Conservation (phyloP, 331 rosid genomes). For the Telfairia occidentalis region DNA sequence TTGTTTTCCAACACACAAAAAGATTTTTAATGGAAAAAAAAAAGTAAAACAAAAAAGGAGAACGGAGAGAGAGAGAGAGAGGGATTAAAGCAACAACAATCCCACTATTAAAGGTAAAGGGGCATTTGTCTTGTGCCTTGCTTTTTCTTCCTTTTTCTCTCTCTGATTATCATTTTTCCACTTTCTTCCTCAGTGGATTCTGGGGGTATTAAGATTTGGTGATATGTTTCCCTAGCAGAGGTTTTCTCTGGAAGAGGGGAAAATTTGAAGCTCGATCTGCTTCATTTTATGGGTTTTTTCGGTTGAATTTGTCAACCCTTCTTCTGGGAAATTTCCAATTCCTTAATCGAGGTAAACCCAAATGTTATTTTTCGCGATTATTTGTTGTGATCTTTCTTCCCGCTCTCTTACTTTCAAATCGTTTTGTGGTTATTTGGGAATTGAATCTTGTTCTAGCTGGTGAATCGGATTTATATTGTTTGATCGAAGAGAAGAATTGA, state of each 20-base stretch:
- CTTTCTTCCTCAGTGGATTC: conserved; percentile 22
- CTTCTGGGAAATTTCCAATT: conserved; percentile 21
- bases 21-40: background rate
- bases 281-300: conserved; percentile 23
- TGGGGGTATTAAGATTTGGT: conserved; percentile 16
- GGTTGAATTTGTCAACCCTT: conserved; percentile 27
- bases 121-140: conserved; percentile 11
- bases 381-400: background rate
- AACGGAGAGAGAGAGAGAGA: background rate
- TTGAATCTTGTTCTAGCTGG: background rate
- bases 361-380: background rate
- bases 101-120: conserved; percentile 40
- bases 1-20: conserved; percentile 18
- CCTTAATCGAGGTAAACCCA: conserved; percentile 44
- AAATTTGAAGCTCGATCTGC: conserved; percentile 23
- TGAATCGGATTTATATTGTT: background rate
- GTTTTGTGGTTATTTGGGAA: background rate
- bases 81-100: conserved; percentile 16
- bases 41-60: background rate
- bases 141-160: background rate
- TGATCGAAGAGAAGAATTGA: background rate
- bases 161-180: conserved; percentile 1
- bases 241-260: conserved; percentile 5
- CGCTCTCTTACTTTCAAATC: background rate
- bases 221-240: conserved; percentile 37